phyloP scores from a whole-genome alignment of 2,329 filamentous ascomycete species.

The Metarhizium album region DNA sequence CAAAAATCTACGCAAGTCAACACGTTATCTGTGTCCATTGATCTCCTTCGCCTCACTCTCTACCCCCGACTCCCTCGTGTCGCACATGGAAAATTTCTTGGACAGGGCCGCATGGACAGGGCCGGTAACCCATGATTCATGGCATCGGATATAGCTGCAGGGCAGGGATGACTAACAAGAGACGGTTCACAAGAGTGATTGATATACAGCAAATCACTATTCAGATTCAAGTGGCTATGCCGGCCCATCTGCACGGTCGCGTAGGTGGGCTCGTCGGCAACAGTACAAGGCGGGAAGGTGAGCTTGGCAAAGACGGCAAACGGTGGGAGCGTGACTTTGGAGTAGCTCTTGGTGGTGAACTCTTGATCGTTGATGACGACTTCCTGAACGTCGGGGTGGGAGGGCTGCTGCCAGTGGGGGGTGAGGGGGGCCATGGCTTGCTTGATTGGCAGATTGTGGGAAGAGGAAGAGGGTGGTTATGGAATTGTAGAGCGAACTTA shows the following conservation, averaged over 20 bases:
- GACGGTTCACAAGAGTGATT: constrained; percentile 59
- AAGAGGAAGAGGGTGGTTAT: background rate
- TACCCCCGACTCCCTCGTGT: background rate
- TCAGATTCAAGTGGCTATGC: constrained; percentile 48
- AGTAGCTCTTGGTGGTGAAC: constrained; percentile 51
- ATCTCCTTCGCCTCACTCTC: background rate
- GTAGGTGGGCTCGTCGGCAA: constrained; percentile 46
- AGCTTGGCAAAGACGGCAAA: constrained; percentile 59
- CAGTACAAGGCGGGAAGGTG: constrained; percentile 50
- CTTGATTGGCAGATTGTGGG: background rate
- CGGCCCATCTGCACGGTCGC: constrained; percentile 51
- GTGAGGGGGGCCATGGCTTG: constrained; percentile 41
- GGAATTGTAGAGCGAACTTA: background rate
- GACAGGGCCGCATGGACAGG: background rate
- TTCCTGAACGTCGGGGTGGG: constrained; percentile 46
- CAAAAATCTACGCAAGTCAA: constrained; percentile 40
- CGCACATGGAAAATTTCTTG: background rate
- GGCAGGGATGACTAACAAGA: constrained; percentile 36
- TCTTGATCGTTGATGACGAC: constrained; percentile 42
- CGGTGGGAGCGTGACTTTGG: constrained; percentile 42
- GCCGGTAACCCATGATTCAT: background rate
- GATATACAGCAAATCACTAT: constrained; percentile 56
- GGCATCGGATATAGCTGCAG: background rate
- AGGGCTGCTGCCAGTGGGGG: constrained; percentile 50
- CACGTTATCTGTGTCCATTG: background rate